These are phyloP conservation scores for Globisporangium lucens DNA, from an alignment of 352 stramenopile species.

Conservation along the genomic window DNA sequence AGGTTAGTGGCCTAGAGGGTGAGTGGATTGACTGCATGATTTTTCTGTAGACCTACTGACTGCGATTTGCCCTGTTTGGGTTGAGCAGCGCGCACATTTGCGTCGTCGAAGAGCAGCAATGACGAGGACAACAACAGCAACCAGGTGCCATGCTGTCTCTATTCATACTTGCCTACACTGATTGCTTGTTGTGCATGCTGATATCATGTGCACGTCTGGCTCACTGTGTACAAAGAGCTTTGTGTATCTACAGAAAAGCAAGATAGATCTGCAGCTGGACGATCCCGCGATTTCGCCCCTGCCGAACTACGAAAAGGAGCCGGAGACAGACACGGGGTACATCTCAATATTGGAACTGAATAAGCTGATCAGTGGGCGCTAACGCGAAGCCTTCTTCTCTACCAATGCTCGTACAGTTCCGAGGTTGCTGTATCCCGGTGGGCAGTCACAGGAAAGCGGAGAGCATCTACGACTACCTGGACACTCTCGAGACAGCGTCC, in stretches of 20 bases:
- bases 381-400: background rate
- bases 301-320: constrained; percentile 34
- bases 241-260: constrained; percentile 12
- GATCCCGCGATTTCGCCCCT: constrained; percentile 33
- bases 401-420: background rate
- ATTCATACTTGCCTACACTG: background rate
- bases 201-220: background rate
- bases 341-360: background rate
- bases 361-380: background rate
- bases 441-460: constrained; percentile 19
- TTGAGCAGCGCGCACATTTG: constrained; percentile 8
- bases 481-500: constrained; percentile 66
- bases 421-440: constrained; percentile 18
- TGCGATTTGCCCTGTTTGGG: background rate
- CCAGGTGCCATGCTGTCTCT: constrained; percentile 15
- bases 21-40: background rate
- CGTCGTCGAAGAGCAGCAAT: constrained; percentile 7
- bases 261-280: constrained; percentile 40
- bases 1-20: background rate
- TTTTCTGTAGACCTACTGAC: background rate
- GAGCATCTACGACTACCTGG: constrained; percentile 79
- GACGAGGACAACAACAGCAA: constrained; percentile 27
- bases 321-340: constrained; percentile 24
- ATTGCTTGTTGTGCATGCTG: background rate
- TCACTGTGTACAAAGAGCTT: background rate